phyloP scores from a whole-genome alignment of 1,139 yeast genomes.

The Entelexis paramagnoliae region DNA sequence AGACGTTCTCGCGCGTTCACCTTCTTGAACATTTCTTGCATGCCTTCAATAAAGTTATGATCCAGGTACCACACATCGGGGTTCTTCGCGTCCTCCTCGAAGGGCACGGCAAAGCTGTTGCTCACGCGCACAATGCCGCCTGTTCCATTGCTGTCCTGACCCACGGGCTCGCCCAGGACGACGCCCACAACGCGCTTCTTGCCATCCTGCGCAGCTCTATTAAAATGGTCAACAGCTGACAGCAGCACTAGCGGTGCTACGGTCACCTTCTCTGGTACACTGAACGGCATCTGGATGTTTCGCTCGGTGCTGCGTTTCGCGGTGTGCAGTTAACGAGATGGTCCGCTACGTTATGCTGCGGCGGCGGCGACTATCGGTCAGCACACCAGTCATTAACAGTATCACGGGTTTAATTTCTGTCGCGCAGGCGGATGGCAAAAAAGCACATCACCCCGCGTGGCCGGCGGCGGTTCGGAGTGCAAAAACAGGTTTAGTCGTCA shows the following conservation, averaged over 20 bases:
- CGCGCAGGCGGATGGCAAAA: background rate
- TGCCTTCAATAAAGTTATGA: slow-evolving; percentile 88
- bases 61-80: slow-evolving; percentile 96
- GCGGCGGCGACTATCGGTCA: slow-evolving; percentile 6
- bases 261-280: slow-evolving; percentile 44
- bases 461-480: too few relatives aligned
- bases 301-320: background rate
- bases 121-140: slow-evolving; percentile 33
- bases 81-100: slow-evolving; percentile 91
- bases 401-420: background rate
- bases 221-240: slow-evolving; percentile 92
- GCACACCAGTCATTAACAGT: background rate
- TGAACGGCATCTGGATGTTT: slow-evolving; percentile 7
- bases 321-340: background rate
- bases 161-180: slow-evolving; percentile 62
- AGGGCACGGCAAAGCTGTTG: slow-evolving; percentile 58
- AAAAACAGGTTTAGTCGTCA: too few relatives aligned
- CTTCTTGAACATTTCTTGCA: slow-evolving; percentile 97
- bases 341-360: background rate
- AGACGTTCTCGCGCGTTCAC: slow-evolving; percentile 93
- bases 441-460: too few relatives aligned
- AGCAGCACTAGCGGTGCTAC: slow-evolving; percentile 93
- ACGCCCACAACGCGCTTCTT: slow-evolving; percentile 91
- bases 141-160: slow-evolving; percentile 14
- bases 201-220: slow-evolving; percentile 61